These are phyloP conservation scores for Fusarium kyushuense DNA, from an alignment of 2,329 filamentous ascomycete genomes.

Conservation along the genomic window DNA sequence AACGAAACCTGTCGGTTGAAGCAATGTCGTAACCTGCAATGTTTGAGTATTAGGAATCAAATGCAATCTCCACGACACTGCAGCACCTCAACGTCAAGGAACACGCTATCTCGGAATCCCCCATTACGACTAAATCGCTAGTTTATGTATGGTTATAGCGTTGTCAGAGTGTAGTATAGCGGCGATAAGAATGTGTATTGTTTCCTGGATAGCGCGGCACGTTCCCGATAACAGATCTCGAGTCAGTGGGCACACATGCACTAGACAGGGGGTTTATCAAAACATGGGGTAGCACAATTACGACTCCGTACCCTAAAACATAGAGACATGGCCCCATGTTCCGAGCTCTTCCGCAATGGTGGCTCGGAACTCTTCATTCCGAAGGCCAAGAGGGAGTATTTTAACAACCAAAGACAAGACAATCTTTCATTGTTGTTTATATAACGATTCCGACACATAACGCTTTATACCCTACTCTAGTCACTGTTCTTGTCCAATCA, in stretches of 20 bases:
- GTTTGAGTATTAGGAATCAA: background rate
- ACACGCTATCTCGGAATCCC: background rate
- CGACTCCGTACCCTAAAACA: no score
- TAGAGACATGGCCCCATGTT: no score
- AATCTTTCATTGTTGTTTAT: background rate
- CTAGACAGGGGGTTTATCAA: slow-evolving; percentile 22
- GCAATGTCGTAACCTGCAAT: background rate
- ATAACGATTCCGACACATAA: background rate
- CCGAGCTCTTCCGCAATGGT: slow-evolving; percentile 2
- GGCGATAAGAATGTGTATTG: background rate
- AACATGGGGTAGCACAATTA: slow-evolving; percentile 7
- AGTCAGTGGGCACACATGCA: background rate
- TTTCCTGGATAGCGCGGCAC: background rate
- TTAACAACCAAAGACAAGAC: background rate
- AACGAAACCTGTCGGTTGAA: background rate
- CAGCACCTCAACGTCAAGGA: background rate
- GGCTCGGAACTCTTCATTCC: slow-evolving; percentile 12
- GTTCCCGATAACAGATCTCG: slow-evolving; percentile 1
- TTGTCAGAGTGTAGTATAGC: background rate
- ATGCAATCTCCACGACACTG: background rate
- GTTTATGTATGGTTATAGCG: background rate
- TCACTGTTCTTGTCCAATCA: background rate
- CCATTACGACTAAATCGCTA: background rate
- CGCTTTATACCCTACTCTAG: background rate
- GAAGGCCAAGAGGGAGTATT: background rate